Evolutionary conservation across 2,329 filamentous ascomycete genomes (phyloP).

Genomic region (Pseudogymnoascus sp.): DNA sequence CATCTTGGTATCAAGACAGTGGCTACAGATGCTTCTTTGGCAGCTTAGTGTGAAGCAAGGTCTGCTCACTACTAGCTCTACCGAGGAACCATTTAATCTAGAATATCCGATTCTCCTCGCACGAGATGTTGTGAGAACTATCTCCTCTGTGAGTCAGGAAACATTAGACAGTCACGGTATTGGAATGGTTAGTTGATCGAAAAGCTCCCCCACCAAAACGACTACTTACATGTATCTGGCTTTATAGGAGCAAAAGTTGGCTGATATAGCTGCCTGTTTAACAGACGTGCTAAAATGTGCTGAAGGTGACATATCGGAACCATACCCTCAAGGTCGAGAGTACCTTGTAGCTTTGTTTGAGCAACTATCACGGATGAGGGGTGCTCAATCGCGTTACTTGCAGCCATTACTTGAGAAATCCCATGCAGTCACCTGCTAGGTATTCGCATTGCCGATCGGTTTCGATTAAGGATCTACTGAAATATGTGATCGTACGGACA

Average conservation of each 20-base stretch:
- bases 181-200: not conserved
- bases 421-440: not conserved
- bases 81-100: not conserved
- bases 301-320: not conserved
- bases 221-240: not conserved
- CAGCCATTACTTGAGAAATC: not conserved
- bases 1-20: conserved; percentile 3
- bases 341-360: not conserved
- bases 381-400: not conserved
- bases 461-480: not conserved
- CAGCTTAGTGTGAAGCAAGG: conserved; percentile 2
- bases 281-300: conserved; percentile 3
- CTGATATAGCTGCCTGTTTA: conserved; percentile 4
- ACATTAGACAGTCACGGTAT: not conserved
- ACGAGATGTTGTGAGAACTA: conserved; percentile 2
- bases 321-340: not conserved
- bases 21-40: conserved; percentile 1
- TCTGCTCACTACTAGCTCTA: not conserved
- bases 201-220: not conserved
- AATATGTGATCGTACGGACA: not conserved
- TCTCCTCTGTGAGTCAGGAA: not conserved
- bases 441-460: not conserved
- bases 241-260: not conserved
- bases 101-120: not conserved
- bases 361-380: not conserved